A percentile compares a stretch with the other conserved stretches of the same genome.
Evolutionary conservation across 2,329 filamentous ascomycete species (phyloP).

Genomic region (Colletotrichum sublineola): DNA sequence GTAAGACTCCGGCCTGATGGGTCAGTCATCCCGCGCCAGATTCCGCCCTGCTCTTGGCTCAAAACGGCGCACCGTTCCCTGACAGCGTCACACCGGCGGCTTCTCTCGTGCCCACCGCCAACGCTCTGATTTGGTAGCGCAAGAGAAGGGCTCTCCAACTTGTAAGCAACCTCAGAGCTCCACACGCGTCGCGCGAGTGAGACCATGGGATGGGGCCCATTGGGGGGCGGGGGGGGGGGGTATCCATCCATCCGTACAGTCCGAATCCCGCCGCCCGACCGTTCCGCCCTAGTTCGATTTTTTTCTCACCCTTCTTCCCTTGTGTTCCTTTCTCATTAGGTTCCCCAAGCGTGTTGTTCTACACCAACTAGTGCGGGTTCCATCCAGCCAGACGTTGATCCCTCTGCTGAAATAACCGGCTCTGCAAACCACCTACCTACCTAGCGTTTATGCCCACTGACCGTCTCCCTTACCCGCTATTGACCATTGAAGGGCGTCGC

Average conservation of each 20-base stretch:
- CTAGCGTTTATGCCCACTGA: conserved; percentile 10
- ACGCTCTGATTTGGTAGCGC: conserved; percentile 8
- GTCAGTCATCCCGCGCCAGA: conserved; percentile 10
- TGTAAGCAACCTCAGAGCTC: conserved; percentile 8
- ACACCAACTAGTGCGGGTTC: not conserved
- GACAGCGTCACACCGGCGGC: conserved; percentile 18
- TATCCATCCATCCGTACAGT: conserved; percentile 16
- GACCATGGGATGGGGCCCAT: not conserved
- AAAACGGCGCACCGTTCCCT: conserved; percentile 17
- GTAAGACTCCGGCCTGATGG: conserved; percentile 9
- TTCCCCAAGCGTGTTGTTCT: not conserved
- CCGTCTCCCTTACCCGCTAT: not conserved
- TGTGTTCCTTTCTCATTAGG: not conserved
- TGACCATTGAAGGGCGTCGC: conserved; percentile 7
- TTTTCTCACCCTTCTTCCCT: not conserved
- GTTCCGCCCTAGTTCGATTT: conserved; percentile 18
- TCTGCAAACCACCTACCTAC: not conserved
- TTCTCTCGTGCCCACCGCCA: conserved; percentile 2
- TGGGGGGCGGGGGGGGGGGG: not conserved
- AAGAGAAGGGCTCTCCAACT: not conserved
- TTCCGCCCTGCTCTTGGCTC: not conserved
- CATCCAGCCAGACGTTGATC: conserved; percentile 11
- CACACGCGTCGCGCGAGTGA: conserved; percentile 1
- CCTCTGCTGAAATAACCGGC: not conserved
- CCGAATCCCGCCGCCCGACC: conserved; percentile 27